Conservation (phyloP, 1,284 basidiomycete genomes). For the Marasmius tenuissimus region DNA sequence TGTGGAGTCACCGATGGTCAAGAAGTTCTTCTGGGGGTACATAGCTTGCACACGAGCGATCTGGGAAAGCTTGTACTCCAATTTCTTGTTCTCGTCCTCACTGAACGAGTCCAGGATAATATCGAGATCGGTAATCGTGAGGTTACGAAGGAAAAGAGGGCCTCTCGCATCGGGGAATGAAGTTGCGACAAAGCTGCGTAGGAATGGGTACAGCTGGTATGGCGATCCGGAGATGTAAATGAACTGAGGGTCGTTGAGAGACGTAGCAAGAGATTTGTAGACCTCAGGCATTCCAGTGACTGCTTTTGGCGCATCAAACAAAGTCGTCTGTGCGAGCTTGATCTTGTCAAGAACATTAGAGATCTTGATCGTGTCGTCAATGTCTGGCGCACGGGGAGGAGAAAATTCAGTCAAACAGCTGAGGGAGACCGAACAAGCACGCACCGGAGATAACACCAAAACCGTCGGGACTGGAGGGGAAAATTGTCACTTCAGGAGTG, state of each 20-base stretch:
- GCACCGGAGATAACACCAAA: constrained; percentile 42
- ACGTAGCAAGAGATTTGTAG: constrained; percentile 33
- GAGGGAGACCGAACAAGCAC: constrained; percentile 3
- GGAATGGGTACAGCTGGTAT: constrained; percentile 43
- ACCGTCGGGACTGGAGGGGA: constrained; percentile 33
- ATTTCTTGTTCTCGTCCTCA: constrained; percentile 1
- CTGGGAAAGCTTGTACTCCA: constrained; percentile 11
- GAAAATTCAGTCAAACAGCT: not conserved
- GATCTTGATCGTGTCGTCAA: constrained; percentile 44
- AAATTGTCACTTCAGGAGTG: constrained; percentile 28
- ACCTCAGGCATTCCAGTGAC: constrained; percentile 44
- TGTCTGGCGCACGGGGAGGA: constrained; percentile 26
- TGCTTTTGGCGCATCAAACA: constrained; percentile 36
- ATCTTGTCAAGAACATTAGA: constrained; percentile 35
- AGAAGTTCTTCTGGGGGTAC: constrained; percentile 14
- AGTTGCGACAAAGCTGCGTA: constrained; percentile 35
- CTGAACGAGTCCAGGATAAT: not conserved
- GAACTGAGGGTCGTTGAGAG: constrained; percentile 36
- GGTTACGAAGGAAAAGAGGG: constrained; percentile 36
- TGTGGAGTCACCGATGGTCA: constrained; percentile 13
- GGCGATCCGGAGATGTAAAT: constrained; percentile 42
- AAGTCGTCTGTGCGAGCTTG: constrained; percentile 32
- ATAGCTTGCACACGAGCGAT: constrained; percentile 7
- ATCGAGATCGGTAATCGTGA: constrained; percentile 33
- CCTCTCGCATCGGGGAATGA: constrained; percentile 33